These are phyloP conservation scores for Nicotiana tomentosiformis DNA, from an alignment of 257 asterid species.

Conservation along the genomic window DNA sequence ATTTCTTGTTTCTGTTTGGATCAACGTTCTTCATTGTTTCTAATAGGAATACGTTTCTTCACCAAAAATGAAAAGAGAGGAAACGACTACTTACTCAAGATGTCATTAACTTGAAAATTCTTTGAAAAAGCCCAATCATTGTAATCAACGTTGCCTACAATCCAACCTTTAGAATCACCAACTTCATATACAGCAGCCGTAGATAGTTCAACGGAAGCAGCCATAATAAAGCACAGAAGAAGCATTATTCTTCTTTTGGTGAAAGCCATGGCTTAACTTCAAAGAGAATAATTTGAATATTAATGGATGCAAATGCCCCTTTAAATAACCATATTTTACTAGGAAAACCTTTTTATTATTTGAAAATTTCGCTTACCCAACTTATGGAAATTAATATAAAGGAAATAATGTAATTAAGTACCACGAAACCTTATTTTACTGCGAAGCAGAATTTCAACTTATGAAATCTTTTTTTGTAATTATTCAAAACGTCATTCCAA, in stretches of 20 bases:
- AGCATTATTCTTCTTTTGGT: neutral
- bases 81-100: neutral
- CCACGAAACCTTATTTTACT: too few relatives aligned
- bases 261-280: neutral
- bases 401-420: neutral
- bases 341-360: neutral
- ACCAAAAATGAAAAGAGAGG: neutral
- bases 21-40: too few relatives aligned
- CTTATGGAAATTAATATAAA: neutral
- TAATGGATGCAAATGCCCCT: neutral
- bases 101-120: constrained; percentile 9
- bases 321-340: neutral
- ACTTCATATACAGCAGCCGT: neutral
- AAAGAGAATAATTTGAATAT: neutral
- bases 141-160: neutral
- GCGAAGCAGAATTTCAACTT: too few relatives aligned
- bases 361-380: neutral
- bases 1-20: too few relatives aligned
- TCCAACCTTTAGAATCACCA: constrained; percentile 9
- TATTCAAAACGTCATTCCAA: too few relatives aligned
- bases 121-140: neutral
- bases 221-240: neutral
- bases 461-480: too few relatives aligned
- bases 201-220: neutral
- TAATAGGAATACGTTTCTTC: too few relatives aligned